Conservation (phyloP, 31 red algal genomes). For the Asparagopsis taxiformis region DNA sequence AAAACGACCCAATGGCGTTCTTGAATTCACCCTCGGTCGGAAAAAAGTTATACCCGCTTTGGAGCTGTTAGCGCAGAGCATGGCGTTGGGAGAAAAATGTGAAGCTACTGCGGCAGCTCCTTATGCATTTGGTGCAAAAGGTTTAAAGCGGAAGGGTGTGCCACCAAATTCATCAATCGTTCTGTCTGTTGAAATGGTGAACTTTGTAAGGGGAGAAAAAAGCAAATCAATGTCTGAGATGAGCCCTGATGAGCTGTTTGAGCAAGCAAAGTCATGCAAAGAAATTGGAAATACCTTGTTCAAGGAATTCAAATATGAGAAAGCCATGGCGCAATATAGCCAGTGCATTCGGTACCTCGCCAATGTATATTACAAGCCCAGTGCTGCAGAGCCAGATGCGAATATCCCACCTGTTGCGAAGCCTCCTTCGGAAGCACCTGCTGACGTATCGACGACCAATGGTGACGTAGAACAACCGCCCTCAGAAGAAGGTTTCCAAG, state of each 20-base stretch:
- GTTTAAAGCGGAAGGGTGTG: conserved; percentile 61
- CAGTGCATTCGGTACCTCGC: conserved; percentile 60
- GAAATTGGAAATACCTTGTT: conserved; percentile 67
- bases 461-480: neutral
- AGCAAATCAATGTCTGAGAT: conserved; percentile 48
- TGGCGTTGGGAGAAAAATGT: conserved; percentile 61
- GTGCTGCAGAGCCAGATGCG: neutral
- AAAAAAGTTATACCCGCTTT: conserved; percentile 59
- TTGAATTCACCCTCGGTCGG: conserved; percentile 44
- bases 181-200: conserved; percentile 58
- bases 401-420: neutral
- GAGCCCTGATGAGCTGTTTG: conserved; percentile 59
- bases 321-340: conserved; percentile 54
- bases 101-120: conserved; percentile 25
- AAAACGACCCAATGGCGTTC: conserved; percentile 28
- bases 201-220: conserved; percentile 41
- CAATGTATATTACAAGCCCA: conserved; percentile 58
- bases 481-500: neutral
- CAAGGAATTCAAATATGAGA: conserved; percentile 71
- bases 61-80: conserved; percentile 46
- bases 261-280: conserved; percentile 52
- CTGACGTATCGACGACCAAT: neutral
- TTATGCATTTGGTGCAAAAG: conserved; percentile 59
- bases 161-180: conserved; percentile 32
- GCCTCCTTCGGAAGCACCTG: neutral